phyloP scores from a whole-genome alignment of 2,329 filamentous ascomycete genomes.

The Cordyceps pruinosa region DNA sequence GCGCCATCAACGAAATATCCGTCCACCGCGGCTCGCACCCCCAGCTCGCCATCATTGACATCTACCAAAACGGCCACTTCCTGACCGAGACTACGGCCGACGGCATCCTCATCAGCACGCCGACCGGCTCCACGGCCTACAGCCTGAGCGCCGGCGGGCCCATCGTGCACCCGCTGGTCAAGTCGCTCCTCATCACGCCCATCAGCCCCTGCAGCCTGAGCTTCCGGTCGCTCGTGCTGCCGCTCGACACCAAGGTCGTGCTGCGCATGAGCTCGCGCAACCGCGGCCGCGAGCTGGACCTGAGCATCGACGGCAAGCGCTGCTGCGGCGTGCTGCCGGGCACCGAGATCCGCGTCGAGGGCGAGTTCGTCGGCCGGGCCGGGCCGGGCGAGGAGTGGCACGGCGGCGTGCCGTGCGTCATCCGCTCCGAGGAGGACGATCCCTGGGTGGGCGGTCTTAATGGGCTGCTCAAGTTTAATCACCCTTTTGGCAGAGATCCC shows the following conservation, averaged over 20 bases:
- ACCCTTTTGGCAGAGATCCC: conserved; percentile 67
- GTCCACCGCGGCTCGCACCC: conserved; percentile 86
- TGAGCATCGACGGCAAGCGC: conserved; percentile 71
- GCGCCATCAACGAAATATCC: conserved; percentile 90
- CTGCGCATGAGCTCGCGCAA: conserved; percentile 77
- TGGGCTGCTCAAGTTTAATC: conserved; percentile 91
- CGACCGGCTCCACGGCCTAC: conserved; percentile 93
- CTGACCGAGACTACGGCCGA: conserved; percentile 92
- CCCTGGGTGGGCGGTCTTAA: conserved; percentile 96
- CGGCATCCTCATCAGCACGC: conserved; percentile 88
- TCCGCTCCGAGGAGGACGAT: conserved; percentile 70
- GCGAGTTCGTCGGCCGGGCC: conserved; percentile 61
- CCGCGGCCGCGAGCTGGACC: conserved; percentile 66
- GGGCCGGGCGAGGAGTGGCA: conserved; percentile 45
- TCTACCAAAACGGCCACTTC: conserved; percentile 82
- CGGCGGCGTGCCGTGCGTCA: conserved; percentile 87
- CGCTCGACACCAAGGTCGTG: conserved; percentile 76
- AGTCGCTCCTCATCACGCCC: conserved; percentile 81
- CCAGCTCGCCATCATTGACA: conserved; percentile 85
- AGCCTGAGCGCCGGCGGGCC: conserved; percentile 86
- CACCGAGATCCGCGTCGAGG: conserved; percentile 81
- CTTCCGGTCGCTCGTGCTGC: conserved; percentile 85
- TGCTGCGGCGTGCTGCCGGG: conserved; percentile 63
- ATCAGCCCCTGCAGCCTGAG: conserved; percentile 89
- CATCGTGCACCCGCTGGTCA: conserved; percentile 90